phyloP scores from a whole-genome alignment of 176 grass and related monocot genomes.

The Aegilops bicornis region DNA sequence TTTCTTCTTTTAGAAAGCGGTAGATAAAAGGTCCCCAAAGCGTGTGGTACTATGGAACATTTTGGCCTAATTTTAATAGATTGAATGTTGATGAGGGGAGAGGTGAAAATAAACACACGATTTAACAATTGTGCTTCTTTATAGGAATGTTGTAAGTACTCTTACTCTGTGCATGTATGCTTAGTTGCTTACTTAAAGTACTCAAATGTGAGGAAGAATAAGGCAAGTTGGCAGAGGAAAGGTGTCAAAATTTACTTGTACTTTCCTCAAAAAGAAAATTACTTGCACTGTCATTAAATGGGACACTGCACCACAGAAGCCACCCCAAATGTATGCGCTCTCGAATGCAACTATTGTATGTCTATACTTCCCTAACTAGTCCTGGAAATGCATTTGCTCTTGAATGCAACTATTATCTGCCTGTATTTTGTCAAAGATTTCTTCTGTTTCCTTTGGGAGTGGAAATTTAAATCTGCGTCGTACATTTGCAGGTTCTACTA shows the following conservation, averaged over 20 bases:
- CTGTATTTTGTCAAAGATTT: neutral
- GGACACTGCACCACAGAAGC: neutral
- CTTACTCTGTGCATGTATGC: neutral
- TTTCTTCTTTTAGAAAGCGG: neutral
- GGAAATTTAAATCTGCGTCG: neutral
- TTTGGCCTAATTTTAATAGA: constrained; percentile 26
- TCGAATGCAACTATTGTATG: neutral
- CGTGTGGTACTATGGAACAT: neutral
- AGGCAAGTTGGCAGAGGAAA: constrained; percentile 23
- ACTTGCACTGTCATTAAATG: neutral
- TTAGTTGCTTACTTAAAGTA: neutral
- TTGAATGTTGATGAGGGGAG: neutral
- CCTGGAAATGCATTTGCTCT: neutral
- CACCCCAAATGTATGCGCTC: neutral
- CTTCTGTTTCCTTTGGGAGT: neutral
- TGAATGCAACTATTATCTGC: neutral
- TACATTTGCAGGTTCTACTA: constrained; percentile 58
- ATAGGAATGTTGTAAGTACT: neutral
- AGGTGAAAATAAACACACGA: neutral
- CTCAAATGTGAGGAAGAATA: constrained; percentile 6
- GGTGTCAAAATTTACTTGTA: neutral
- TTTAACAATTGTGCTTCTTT: neutral
- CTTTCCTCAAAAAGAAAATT: neutral
- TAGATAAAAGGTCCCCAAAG: constrained; percentile 9
- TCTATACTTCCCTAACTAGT: neutral